These are phyloP conservation scores for Magnaporthiopsis poae DNA, from an alignment of 2,329 filamentous ascomycete species.

Conservation along the genomic window DNA sequence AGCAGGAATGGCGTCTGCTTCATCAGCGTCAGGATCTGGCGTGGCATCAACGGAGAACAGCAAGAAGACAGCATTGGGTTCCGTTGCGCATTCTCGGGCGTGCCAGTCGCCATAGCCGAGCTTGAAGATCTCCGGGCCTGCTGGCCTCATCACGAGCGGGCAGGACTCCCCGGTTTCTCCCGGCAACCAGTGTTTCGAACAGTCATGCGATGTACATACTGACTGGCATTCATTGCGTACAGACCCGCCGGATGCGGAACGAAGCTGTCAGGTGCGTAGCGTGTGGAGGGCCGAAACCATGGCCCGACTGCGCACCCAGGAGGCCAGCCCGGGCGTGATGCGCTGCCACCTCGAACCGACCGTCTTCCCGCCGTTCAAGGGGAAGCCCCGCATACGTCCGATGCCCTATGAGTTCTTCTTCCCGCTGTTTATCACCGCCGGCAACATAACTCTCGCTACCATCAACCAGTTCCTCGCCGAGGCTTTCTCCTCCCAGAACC, in stretches of 20 bases:
- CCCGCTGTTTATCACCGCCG: slow-evolving; percentile 2
- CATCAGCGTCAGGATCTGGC: background rate
- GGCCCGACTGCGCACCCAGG: background rate
- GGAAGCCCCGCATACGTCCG: background rate
- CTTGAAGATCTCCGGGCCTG: background rate
- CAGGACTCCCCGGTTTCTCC: too few species aligned
- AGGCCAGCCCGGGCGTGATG: background rate
- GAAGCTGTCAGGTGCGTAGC: background rate
- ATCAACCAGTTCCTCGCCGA: background rate
- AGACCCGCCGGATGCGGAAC: background rate
- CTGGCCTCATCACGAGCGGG: background rate
- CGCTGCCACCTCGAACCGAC: background rate
- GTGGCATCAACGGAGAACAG: background rate
- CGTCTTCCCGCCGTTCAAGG: background rate
- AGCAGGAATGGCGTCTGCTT: background rate
- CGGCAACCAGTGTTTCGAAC: too few species aligned
- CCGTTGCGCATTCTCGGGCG: background rate
- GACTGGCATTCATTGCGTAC: too few species aligned
- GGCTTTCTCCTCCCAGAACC: background rate
- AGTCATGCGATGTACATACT: too few species aligned
- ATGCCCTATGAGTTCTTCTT: background rate
- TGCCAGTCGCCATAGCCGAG: background rate
- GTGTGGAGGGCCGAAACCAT: background rate
- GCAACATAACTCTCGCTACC: background rate
- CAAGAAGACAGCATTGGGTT: background rate